Conservation (phyloP, 2,329 filamentous ascomycete species). For the Podosphaera xanthii region DNA sequence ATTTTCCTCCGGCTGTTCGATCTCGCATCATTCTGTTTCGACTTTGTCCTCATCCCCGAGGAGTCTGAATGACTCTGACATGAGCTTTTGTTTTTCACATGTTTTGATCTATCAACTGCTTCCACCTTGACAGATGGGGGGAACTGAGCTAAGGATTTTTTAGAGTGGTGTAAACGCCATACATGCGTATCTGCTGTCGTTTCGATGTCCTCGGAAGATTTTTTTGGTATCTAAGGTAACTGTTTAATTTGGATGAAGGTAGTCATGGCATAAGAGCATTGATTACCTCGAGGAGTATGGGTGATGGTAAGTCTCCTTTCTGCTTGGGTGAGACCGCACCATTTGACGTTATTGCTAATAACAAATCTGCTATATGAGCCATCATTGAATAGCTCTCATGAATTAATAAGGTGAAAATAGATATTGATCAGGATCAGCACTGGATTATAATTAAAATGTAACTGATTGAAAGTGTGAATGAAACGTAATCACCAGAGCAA, state of each 20-base stretch:
- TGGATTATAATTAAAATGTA: slow-evolving; percentile 17
- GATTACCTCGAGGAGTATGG: not conserved
- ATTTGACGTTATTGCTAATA: not conserved
- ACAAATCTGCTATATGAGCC: not conserved
- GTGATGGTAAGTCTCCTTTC: not conserved
- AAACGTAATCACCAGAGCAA: not conserved
- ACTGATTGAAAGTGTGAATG: not conserved
- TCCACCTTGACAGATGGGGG: slow-evolving; percentile 23
- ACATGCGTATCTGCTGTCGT: slow-evolving; percentile 23
- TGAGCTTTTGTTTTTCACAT: slow-evolving; percentile 17
- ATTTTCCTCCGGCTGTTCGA: slow-evolving; percentile 35
- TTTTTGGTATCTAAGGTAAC: slow-evolving; percentile 8
- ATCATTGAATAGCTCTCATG: not conserved
- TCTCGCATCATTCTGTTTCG: slow-evolving; percentile 34
- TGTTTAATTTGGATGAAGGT: slow-evolving; percentile 2
- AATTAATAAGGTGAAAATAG: not conserved
- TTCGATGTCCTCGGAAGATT: slow-evolving; percentile 10
- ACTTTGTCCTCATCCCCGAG: slow-evolving; percentile 22
- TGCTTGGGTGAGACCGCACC: not conserved
- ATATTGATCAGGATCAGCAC: slow-evolving; percentile 6
- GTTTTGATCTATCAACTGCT: slow-evolving; percentile 18
- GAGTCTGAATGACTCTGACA: slow-evolving; percentile 11
- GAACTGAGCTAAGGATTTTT: slow-evolving; percentile 20
- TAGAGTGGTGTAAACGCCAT: slow-evolving; percentile 35
- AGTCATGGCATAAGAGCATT: not conserved